These are phyloP conservation scores for Rickenella mellea DNA, from an alignment of 768 basidiomycete genomes.

Conservation along the genomic window DNA sequence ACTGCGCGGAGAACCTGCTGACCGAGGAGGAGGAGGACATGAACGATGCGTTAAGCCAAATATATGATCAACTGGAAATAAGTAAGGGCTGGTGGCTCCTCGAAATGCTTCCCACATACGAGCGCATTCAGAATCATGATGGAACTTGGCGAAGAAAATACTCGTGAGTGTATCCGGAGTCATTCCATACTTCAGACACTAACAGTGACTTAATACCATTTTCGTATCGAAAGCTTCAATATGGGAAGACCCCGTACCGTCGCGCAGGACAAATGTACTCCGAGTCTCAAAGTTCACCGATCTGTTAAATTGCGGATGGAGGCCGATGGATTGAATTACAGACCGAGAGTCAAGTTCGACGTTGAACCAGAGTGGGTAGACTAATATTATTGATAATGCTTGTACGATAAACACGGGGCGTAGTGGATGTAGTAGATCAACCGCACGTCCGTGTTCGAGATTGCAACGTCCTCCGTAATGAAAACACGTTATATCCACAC, in stretches of 20 bases:
- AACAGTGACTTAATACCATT: background rate
- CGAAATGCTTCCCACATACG: conserved; percentile 30
- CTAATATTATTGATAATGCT: no score
- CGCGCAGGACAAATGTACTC: conserved; percentile 15
- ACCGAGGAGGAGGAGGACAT: conserved; percentile 57
- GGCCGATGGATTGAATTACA: conserved; percentile 13
- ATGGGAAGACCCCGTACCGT: conserved; percentile 4
- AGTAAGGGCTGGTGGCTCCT: conserved; percentile 54
- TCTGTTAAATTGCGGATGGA: conserved; percentile 27
- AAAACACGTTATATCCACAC: no score
- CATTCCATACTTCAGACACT: background rate
- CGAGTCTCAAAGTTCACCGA: conserved; percentile 34
- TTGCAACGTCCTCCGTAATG: no score
- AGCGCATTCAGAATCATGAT: conserved; percentile 5
- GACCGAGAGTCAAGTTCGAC: conserved; percentile 18
- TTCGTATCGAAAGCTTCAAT: conserved; percentile 2
- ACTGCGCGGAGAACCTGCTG: conserved; percentile 3
- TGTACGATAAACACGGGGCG: no score
- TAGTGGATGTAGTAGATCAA: no score
- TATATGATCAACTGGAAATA: conserved; percentile 49
- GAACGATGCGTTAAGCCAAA: conserved; percentile 39
- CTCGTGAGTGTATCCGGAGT: conserved; percentile 1
- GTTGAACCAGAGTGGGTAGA: conserved; percentile 14
- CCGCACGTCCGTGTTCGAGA: no score
- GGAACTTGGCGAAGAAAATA: conserved; percentile 1